Evolutionary conservation across 371 early-diverging fungal species (phyloP).

Genomic region (Thermomucor indicae-seudaticae): DNA sequence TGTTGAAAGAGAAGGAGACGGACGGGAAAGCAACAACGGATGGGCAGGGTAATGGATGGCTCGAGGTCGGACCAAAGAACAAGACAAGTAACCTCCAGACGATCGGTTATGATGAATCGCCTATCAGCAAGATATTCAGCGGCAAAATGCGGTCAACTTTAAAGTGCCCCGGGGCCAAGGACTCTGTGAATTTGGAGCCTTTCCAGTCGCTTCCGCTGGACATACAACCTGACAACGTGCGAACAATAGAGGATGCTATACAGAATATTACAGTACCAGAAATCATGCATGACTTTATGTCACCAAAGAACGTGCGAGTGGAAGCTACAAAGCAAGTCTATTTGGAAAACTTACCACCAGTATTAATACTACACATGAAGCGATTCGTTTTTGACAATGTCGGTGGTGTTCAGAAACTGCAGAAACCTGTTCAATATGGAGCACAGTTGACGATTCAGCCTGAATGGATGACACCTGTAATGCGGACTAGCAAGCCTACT

Average conservation of each 20-base stretch:
- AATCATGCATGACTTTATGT: constrained; percentile 58
- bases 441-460: constrained; percentile 61
- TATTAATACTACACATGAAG: constrained; percentile 93
- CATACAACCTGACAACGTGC: constrained; percentile 75
- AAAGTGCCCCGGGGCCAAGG: constrained; percentile 69
- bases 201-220: constrained; percentile 88
- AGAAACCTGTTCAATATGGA: constrained; percentile 79
- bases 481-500: constrained; percentile 30
- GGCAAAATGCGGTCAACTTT: constrained; percentile 81
- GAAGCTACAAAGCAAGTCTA: constrained; percentile 83
- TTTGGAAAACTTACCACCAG: constrained; percentile 84
- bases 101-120: constrained; percentile 64
- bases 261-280: constrained; percentile 72
- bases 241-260: constrained; percentile 85
- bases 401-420: constrained; percentile 81
- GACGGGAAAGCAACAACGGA: constrained; percentile 15
- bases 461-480: constrained; percentile 62
- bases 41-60: constrained; percentile 66
- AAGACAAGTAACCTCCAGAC: constrained; percentile 50
- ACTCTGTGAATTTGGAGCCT: constrained; percentile 84
- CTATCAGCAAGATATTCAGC: constrained; percentile 85
- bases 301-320: constrained; percentile 50
- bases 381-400: constrained; percentile 83
- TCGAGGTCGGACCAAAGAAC: constrained; percentile 88
- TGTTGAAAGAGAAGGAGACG: constrained; percentile 21